A percentile compares a stretch with the other conserved stretches of the same genome.
These are phyloP conservation scores for Cladobotryum protrusum DNA, from an alignment of 2,329 filamentous ascomycete genomes.

Conservation along the genomic window DNA sequence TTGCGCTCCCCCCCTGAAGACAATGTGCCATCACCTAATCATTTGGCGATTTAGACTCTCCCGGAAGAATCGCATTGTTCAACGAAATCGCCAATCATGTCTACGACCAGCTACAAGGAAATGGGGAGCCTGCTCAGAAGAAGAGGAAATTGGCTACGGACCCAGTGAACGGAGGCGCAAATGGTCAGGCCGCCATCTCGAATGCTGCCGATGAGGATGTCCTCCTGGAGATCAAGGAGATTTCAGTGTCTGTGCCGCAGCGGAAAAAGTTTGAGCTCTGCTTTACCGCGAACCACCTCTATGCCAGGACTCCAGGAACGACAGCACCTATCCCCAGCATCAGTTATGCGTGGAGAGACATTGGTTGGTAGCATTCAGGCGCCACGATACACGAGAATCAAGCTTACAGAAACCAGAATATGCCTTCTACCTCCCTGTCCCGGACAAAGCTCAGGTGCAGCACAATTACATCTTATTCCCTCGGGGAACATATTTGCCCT, in stretches of 20 bases:
- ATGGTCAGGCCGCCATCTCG: slow-evolving; percentile 20
- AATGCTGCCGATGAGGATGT: slow-evolving; percentile 45
- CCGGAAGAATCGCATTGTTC: slow-evolving; percentile 45
- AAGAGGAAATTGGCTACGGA: slow-evolving; percentile 45
- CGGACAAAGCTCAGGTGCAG: slow-evolving; percentile 59
- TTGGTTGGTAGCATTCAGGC: slow-evolving; percentile 41
- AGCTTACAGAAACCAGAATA: slow-evolving; percentile 40
- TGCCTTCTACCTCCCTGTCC: slow-evolving; percentile 57
- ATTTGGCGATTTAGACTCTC: slow-evolving; percentile 36
- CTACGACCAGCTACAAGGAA: slow-evolving; percentile 36
- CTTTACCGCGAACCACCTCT: slow-evolving; percentile 54
- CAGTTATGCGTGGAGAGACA: slow-evolving; percentile 54
- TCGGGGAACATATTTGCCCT: slow-evolving; percentile 45
- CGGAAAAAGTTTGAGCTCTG: slow-evolving; percentile 63
- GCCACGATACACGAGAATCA: neutral
- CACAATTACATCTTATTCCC: slow-evolving; percentile 62
- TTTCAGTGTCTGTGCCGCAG: slow-evolving; percentile 61
- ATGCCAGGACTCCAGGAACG: slow-evolving; percentile 48
- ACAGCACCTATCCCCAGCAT: slow-evolving; percentile 47
- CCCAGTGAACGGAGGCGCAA: slow-evolving; percentile 17
- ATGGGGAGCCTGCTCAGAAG: slow-evolving; percentile 44
- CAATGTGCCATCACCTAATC: neutral
- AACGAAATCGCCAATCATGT: slow-evolving; percentile 50
- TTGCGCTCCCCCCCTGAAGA: neutral
- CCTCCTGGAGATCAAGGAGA: slow-evolving; percentile 56